Evolutionary conservation across 768 basidiomycete genomes (phyloP).

Genomic region (Porpolomopsis calyptriformis): DNA sequence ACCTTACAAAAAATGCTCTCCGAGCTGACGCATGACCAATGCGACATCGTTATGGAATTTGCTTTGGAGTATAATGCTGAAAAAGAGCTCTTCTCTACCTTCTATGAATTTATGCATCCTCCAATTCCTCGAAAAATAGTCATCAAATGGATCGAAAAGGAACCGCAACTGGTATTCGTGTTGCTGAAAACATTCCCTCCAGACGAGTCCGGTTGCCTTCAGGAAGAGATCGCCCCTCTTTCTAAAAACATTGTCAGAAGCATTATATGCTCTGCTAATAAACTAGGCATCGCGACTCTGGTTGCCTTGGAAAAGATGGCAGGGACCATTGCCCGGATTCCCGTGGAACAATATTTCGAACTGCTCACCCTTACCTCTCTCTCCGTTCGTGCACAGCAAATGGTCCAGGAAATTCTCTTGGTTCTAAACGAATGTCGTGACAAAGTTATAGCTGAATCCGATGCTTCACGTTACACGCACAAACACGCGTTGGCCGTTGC

Average conservation of each 20-base stretch:
- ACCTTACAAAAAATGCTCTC: slow-evolving; percentile 19
- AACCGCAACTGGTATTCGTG: slow-evolving; percentile 45
- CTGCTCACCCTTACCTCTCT: slow-evolving; percentile 40
- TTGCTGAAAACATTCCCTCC: slow-evolving; percentile 41
- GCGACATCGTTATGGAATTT: slow-evolving; percentile 29
- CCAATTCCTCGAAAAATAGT: slow-evolving; percentile 24
- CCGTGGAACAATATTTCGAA: slow-evolving; percentile 36
- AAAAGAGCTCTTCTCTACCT: slow-evolving; percentile 42
- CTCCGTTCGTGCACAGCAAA: slow-evolving; percentile 39
- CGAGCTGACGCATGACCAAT: slow-evolving; percentile 18
- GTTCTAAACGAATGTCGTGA: slow-evolving; percentile 43
- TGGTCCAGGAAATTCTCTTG: slow-evolving; percentile 51
- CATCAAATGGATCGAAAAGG: slow-evolving; percentile 34
- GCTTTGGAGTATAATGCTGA: slow-evolving; percentile 43
- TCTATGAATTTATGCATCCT: slow-evolving; percentile 28
- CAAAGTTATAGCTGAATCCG: slow-evolving; percentile 12
- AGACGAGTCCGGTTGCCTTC: slow-evolving; percentile 22
- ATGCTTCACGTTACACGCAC: slow-evolving; percentile 34
- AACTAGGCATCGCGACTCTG: slow-evolving; percentile 42
- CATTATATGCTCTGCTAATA: slow-evolving; percentile 46
- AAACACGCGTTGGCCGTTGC: slow-evolving; percentile 46
- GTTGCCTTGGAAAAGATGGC: slow-evolving; percentile 49
- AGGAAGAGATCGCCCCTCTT: slow-evolving; percentile 22
- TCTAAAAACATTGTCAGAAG: slow-evolving; percentile 30
- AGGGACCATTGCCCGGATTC: slow-evolving; percentile 30